phyloP scores from a whole-genome alignment of 257 asterid genomes.

The Galeopsis tetrahit region DNA sequence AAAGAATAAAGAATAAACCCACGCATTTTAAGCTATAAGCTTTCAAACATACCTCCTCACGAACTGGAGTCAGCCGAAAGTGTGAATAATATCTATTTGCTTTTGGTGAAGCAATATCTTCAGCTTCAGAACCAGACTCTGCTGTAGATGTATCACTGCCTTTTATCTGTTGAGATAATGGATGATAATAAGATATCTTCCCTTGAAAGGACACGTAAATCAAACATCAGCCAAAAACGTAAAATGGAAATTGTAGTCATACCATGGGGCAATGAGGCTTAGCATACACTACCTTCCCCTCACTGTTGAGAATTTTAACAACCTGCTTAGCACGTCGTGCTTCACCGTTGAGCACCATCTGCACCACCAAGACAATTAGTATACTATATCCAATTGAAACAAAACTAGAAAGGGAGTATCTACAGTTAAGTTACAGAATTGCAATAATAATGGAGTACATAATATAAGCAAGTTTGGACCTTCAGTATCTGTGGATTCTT shows the following conservation, averaged over 20 bases:
- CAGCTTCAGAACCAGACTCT: conserved; percentile 87
- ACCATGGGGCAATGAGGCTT: conserved; percentile 85
- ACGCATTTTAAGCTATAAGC: conserved; percentile 17
- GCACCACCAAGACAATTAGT: conserved; percentile 37
- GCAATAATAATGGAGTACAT: not conserved
- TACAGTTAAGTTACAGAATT: conserved; percentile 11
- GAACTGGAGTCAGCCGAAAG: conserved; percentile 77
- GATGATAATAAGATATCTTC: conserved; percentile 18
- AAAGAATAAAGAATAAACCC: not conserved
- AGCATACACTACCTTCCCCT: conserved; percentile 93
- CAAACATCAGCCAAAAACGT: not conserved
- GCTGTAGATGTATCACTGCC: conserved; percentile 80
- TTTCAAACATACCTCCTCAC: conserved; percentile 60
- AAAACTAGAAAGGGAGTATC: not conserved
- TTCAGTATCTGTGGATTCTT: conserved; percentile 71
- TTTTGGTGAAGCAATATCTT: conserved; percentile 75
- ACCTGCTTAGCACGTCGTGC: conserved; percentile 87
- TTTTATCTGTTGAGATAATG: conserved; percentile 49
- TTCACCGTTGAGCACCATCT: conserved; percentile 87
- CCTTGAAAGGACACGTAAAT: conserved; percentile 16
- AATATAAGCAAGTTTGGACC: conserved; percentile 43
- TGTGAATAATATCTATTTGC: conserved; percentile 55
- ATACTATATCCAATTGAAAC: conserved; percentile 23
- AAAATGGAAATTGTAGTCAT: conserved; percentile 29
- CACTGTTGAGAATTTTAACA: conserved; percentile 86